Evolutionary conservation across 164 flowering plant species (phyloP).

Genomic region (Platanus orientalis): DNA sequence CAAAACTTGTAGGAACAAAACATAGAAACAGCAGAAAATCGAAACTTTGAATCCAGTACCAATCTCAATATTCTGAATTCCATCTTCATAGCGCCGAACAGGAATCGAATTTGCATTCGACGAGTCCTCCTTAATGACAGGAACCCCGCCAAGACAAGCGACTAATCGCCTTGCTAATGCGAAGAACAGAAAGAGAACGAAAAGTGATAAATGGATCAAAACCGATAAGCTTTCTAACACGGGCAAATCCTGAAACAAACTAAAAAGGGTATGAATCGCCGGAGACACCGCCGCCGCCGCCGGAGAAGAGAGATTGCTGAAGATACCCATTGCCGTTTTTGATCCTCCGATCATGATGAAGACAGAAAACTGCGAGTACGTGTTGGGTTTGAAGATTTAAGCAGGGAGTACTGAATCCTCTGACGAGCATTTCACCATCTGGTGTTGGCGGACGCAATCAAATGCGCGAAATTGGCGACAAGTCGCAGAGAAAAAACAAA

Average conservation of each 20-base stretch:
- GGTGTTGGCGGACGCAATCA: constrained; percentile 2
- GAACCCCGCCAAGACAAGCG: constrained; percentile 47
- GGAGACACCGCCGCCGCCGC: constrained; percentile 1
- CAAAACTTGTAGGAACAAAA: constrained; percentile 60
- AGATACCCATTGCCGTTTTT: constrained; percentile 35
- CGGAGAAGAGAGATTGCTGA: constrained; percentile 16
- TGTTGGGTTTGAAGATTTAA: constrained; percentile 11
- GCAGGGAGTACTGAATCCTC: constrained; percentile 22
- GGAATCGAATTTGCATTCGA: constrained; percentile 26
- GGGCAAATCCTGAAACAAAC: constrained; percentile 45
- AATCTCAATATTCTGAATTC: constrained; percentile 28
- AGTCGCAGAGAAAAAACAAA: constrained; percentile 27
- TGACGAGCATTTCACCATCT: constrained; percentile 63
- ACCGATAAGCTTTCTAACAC: constrained; percentile 54
- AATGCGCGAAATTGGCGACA: constrained; percentile 20
- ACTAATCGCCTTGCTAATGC: constrained; percentile 53
- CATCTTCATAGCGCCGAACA: constrained; percentile 22
- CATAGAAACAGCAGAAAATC: constrained; percentile 66
- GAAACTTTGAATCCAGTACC: constrained; percentile 54
- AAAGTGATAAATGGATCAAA: constrained; percentile 54
- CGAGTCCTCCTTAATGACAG: constrained; percentile 49
- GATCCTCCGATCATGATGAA: constrained; percentile 4
- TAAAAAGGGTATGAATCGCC: constrained; percentile 17
- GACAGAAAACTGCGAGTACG: constrained; percentile 19
- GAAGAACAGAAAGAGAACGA: constrained; percentile 51